Evolutionary conservation across 768 basidiomycete species (phyloP).

Genomic region (Gloeostereum incarnatum): DNA sequence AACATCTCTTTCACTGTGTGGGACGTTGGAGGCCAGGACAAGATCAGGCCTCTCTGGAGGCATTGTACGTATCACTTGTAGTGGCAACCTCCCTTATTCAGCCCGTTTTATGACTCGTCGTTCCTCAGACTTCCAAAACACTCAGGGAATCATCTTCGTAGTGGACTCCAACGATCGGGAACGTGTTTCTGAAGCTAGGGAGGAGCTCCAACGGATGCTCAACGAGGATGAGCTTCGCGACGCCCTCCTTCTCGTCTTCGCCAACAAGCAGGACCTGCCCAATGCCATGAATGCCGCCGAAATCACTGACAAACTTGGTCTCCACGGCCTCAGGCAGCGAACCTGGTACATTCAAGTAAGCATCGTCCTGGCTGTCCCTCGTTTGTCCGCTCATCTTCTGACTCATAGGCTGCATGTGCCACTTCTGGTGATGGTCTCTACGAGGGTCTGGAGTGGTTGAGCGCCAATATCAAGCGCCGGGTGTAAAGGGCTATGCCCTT

Average conservation of each 20-base stretch:
- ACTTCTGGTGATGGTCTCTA: constrained; percentile 98
- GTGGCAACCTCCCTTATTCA: constrained; percentile 9
- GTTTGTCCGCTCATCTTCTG: constrained; percentile 9
- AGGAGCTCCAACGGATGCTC: constrained; percentile 98
- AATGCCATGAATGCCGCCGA: constrained; percentile 99
- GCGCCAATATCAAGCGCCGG: constrained; percentile 82
- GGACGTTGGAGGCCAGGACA: constrained; percentile 99
- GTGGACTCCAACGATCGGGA: constrained; percentile 99
- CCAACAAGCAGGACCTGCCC: constrained; percentile 99
- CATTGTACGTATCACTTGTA: constrained; percentile 72
- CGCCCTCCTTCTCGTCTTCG: constrained; percentile 96
- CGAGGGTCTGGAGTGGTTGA: constrained; percentile 97
- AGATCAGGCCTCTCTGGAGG: constrained; percentile 99
- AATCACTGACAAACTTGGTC: constrained; percentile 98
- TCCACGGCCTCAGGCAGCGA: constrained; percentile 93
- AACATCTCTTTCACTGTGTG: constrained; percentile 99
- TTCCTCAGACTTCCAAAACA: constrained; percentile 97
- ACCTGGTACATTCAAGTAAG: constrained; percentile 96
- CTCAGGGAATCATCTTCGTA: constrained; percentile 99
- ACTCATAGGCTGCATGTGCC: constrained; percentile 83
- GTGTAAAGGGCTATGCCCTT: constrained; percentile 38
- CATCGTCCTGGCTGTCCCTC: constrained; percentile 10
- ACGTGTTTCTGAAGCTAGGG: constrained; percentile 97
- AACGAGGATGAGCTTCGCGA: constrained; percentile 99
- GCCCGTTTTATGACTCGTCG: constrained; percentile 12